phyloP scores from a whole-genome alignment of 2,329 filamentous ascomycete species.

The Trichophyton verrucosum region DNA sequence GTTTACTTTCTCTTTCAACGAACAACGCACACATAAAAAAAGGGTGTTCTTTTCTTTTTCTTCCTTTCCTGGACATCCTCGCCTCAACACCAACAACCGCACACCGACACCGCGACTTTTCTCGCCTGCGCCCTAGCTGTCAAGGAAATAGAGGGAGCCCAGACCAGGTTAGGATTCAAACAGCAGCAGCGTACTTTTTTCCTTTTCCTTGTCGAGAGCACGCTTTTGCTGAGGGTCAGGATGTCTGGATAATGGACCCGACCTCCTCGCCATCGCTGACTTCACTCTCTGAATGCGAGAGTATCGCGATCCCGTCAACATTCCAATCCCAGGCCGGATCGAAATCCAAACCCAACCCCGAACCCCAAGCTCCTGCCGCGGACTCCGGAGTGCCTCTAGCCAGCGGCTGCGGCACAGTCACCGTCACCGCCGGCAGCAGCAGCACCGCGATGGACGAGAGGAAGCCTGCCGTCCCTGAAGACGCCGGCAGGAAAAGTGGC shows the following conservation, averaged over 20 bases:
- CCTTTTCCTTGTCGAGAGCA: not conserved
- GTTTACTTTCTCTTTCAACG: not conserved
- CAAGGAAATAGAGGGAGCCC: not conserved
- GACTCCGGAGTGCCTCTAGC: not conserved
- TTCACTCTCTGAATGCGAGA: constrained; percentile 11
- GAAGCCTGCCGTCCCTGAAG: not conserved
- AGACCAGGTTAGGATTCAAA: not conserved
- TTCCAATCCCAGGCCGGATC: constrained; percentile 2
- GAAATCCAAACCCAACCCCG: not conserved
- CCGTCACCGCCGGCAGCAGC: not conserved
- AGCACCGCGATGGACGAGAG: constrained; percentile 3
- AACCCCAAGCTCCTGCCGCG: not conserved
- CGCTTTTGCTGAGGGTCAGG: not conserved
- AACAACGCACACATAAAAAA: not conserved
- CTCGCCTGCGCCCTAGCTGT: not conserved
- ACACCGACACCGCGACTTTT: not conserved
- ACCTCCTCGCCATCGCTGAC: constrained; percentile 7
- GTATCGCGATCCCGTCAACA: constrained; percentile 9
- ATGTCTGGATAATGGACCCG: constrained; percentile 3
- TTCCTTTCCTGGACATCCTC: not conserved
- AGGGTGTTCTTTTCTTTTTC: not conserved
- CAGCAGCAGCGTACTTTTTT: not conserved
- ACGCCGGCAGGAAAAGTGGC: not conserved
- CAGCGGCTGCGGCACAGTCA: not conserved
- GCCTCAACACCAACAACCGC: not conserved